Evolutionary conservation across 2,329 filamentous ascomycete genomes (phyloP), one percentile per base, ranked within the genome.

Genomic region (Mycosphaerella sp.): DNA sequence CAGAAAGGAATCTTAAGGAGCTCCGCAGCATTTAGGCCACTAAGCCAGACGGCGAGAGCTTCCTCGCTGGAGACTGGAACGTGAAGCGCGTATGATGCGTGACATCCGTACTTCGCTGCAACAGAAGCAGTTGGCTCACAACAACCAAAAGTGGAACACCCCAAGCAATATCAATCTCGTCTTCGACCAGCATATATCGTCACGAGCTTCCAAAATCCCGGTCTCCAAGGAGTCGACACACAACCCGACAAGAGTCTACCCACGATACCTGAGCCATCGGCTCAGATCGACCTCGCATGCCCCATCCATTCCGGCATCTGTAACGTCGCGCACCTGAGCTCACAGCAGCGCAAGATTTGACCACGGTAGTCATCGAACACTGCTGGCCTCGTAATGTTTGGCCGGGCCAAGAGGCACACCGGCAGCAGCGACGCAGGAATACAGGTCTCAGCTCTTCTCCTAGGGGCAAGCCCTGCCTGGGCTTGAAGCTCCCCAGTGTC

Each of bases 391-490:
- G 26, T 29, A 29, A 7, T 29, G 2, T 29, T 29, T 29, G 26
- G 10, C 6, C 46, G 50, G 43, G 43, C 50, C 23, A 21, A 31
- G 34, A 39, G 34, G 48, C 48, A 43, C 48, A 11, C 39, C 48
- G 48, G 14, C 14, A 14, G 36, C 36, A 31, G 23, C 6, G 4
- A 10, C 8, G 17, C 26, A 29, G 26, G 26, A 29, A 29, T 29
- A 29, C 5, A 29, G 26, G 6, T 29, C 26, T 29, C 26, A 6
- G 5, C 26, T 29, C 2, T 29, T 29, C 4, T 29, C 26, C 5
- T 29, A 29, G 5, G 26, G 6, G 5, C 26, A 29, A 29, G 26
- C 6, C 26, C 26, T 29, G 6, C 26, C 26, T 29, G 26, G 26
- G 26, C 26, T 29, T 29, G 26, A 29, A 29, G 26, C 26, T 29